Conservation (phyloP, 352 stramenopile species). For the Thalassiosira sp. region DNA sequence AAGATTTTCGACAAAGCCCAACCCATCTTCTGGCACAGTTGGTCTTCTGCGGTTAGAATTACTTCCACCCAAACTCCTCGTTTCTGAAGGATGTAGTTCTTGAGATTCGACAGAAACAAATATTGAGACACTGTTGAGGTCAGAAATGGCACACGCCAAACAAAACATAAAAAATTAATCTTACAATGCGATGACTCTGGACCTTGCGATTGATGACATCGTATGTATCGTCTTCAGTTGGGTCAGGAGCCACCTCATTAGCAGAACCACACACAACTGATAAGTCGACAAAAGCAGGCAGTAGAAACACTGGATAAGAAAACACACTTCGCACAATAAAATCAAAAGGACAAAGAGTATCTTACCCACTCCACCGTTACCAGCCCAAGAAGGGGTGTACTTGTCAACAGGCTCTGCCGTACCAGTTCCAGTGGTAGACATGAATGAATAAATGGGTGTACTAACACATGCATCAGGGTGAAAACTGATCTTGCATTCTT, state of each 20-base stretch:
- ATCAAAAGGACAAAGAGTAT: slow-evolving; percentile 5
- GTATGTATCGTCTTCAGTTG: slow-evolving; percentile 39
- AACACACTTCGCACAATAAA: neutral
- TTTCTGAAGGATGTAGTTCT: slow-evolving; percentile 39
- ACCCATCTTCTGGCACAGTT: slow-evolving; percentile 66
- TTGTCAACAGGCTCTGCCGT: slow-evolving; percentile 9
- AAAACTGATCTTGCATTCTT: slow-evolving; percentile 36
- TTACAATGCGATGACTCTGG: slow-evolving; percentile 10
- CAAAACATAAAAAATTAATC: neutral
- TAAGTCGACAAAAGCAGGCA: neutral
- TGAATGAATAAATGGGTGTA: neutral
- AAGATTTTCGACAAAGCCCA: slow-evolving; percentile 72
- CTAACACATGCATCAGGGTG: slow-evolving; percentile 34
- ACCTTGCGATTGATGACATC: slow-evolving; percentile 47
- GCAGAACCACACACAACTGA: slow-evolving; percentile 40
- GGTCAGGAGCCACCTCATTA: slow-evolving; percentile 48
- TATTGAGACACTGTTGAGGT: neutral
- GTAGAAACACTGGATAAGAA: neutral
- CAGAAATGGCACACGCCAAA: neutral
- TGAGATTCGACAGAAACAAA: neutral
- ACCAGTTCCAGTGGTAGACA: neutral
- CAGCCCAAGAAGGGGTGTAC: slow-evolving; percentile 35
- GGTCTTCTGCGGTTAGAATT: slow-evolving; percentile 52
- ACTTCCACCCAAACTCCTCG: slow-evolving; percentile 32
- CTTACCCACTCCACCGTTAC: slow-evolving; percentile 37